These are phyloP conservation scores for Trifolium fragiferum DNA, from an alignment of 306 rosid genomes.

Conservation along the genomic window DNA sequence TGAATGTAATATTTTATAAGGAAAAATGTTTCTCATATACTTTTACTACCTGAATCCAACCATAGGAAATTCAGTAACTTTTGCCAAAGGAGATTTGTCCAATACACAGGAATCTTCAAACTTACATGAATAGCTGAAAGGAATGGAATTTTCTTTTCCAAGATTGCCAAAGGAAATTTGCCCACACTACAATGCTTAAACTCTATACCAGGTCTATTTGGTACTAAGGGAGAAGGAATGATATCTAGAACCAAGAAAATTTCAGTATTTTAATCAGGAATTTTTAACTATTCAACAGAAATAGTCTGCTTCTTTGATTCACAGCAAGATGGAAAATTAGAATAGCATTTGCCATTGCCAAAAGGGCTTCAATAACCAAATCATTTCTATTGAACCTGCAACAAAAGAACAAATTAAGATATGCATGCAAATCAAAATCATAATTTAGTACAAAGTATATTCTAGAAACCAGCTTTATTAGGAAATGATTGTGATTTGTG, in stretches of 20 bases:
- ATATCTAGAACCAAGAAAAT: slow-evolving; percentile 48
- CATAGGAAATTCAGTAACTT: slow-evolving; percentile 47
- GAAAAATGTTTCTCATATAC: slow-evolving; percentile 32
- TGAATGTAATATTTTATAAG: slow-evolving; percentile 37
- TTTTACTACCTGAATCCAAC: slow-evolving; percentile 46
- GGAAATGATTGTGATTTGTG: slow-evolving; percentile 16
- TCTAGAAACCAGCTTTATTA: slow-evolving; percentile 2
- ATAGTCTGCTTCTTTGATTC: slow-evolving; percentile 49
- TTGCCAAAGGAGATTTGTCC: slow-evolving; percentile 94
- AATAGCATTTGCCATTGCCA: slow-evolving; percentile 34
- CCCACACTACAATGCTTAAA: slow-evolving; percentile 50
- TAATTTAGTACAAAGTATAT: slow-evolving; percentile 20
- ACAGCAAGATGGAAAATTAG: slow-evolving; percentile 42
- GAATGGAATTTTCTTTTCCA: slow-evolving; percentile 37
- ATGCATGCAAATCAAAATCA: slow-evolving; percentile 22
- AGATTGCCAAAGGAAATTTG: slow-evolving; percentile 77
- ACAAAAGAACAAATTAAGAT: slow-evolving; percentile 7
- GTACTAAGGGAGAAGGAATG: slow-evolving; percentile 42
- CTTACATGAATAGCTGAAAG: slow-evolving; percentile 6
- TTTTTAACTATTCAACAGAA: slow-evolving; percentile 46
- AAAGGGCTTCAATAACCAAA: slow-evolving; percentile 43
- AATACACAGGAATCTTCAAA: slow-evolving; percentile 48
- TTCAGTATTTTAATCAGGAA: slow-evolving; percentile 37
- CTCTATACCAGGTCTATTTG: slow-evolving; percentile 37
- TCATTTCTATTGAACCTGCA: slow-evolving; percentile 61